Evolutionary conservation across 345 rosid genomes (phyloP).

Genomic region (Lumnitzera racemosa): DNA sequence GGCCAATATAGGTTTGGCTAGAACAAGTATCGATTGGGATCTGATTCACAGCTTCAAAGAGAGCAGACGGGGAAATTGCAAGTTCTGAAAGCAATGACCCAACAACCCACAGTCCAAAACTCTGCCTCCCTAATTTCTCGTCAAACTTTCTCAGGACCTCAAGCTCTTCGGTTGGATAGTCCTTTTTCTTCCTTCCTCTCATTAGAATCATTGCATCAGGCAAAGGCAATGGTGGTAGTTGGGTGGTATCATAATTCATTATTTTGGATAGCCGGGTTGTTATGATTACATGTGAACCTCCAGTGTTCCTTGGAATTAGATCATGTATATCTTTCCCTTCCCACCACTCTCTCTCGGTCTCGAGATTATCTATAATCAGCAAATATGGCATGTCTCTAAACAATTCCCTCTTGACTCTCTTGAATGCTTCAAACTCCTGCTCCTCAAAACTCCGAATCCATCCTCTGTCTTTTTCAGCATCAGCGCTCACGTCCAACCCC

Average conservation of each 20-base stretch:
- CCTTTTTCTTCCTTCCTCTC: constrained; percentile 65
- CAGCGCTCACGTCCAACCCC: constrained; percentile 83
- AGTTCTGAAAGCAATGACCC: constrained; percentile 80
- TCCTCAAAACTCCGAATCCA: constrained; percentile 73
- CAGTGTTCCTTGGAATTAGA: constrained; percentile 78
- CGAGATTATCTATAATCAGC: constrained; percentile 84
- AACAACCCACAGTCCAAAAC: constrained; percentile 64
- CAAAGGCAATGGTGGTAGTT: constrained; percentile 41
- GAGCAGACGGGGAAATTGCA: constrained; percentile 55
- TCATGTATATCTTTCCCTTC: constrained; percentile 88
- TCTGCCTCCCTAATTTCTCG: constrained; percentile 65
- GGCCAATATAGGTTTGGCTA: constrained; percentile 22
- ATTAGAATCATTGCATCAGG: constrained; percentile 68
- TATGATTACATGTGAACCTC: constrained; percentile 78
- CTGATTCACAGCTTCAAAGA: constrained; percentile 68
- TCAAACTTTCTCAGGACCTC: constrained; percentile 58
- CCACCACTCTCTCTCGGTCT: constrained; percentile 92
- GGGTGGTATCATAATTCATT: constrained; percentile 64
- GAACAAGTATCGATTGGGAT: constrained; percentile 45
- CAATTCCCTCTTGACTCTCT: constrained; percentile 72
- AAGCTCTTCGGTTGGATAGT: constrained; percentile 47
- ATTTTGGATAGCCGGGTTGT: constrained; percentile 72
- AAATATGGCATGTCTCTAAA: constrained; percentile 83
- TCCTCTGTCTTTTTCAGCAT: constrained; percentile 81
- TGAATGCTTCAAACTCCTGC: constrained; percentile 82